Percentiles rank a stretch among this genome's conserved stretches.
phyloP scores from a whole-genome alignment of 306 rosid species.

The Gleditsia sinensis region DNA sequence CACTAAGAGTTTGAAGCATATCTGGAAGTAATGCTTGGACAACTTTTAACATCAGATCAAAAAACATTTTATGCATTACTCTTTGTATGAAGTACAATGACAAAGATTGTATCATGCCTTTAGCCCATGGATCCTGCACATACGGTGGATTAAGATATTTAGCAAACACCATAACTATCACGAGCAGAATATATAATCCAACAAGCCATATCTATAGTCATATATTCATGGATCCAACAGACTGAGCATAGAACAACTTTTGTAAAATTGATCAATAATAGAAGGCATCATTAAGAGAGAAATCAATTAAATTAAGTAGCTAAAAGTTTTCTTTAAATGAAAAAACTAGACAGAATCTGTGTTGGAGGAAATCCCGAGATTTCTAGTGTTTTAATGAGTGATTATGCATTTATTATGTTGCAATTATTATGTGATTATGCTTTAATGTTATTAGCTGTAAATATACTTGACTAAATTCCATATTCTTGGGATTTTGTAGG shows the following conservation, averaged over 20 bases:
- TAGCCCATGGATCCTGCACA: constrained; percentile 59
- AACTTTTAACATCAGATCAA: constrained; percentile 44
- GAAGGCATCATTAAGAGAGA: background rate
- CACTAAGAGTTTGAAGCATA: constrained; percentile 50
- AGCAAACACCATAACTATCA: constrained; percentile 3
- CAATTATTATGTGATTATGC: no score
- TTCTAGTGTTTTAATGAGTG: no score
- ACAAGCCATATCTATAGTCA: constrained; percentile 16
- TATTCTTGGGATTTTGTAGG: no score
- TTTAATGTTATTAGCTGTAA: no score
- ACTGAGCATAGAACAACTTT: constrained; percentile 21
- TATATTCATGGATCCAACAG: constrained; percentile 23
- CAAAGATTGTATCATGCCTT: constrained; percentile 45
- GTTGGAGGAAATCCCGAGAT: no score
- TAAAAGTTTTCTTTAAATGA: background rate
- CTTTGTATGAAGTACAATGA: constrained; percentile 57
- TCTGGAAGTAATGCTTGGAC: constrained; percentile 46
- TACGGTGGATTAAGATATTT: constrained; percentile 25
- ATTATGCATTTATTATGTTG: no score
- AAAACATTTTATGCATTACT: constrained; percentile 38
- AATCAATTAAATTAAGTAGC: background rate
- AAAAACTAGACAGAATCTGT: background rate
- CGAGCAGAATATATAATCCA: background rate
- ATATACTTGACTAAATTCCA: no score
- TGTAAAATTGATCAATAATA: background rate